Conservation (phyloP, 2,329 filamentous ascomycete genomes). For the Bipolaris gigantea region DNA sequence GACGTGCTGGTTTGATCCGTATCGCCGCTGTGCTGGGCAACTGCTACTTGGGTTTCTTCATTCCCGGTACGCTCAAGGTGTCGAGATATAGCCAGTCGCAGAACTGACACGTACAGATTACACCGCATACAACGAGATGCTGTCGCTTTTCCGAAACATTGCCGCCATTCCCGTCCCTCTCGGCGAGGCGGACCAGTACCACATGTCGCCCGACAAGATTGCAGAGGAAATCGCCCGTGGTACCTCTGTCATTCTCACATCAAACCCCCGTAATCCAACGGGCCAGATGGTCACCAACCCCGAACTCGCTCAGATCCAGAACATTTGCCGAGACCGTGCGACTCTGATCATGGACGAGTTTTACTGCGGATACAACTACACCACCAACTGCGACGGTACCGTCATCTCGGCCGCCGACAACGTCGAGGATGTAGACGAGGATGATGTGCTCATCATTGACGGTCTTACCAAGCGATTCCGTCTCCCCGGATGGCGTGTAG, state of each 20-base stretch:
- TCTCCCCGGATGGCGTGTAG: conserved; percentile 92
- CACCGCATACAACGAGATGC: conserved; percentile 97
- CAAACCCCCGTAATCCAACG: conserved; percentile 93
- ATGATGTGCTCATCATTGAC: conserved; percentile 90
- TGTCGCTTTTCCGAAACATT: conserved; percentile 85
- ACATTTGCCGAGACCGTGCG: conserved; percentile 85
- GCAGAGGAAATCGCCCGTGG: conserved; percentile 86
- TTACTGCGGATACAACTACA: conserved; percentile 76
- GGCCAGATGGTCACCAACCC: conserved; percentile 84
- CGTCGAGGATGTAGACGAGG: conserved; percentile 77
- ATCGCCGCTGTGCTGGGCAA: conserved; percentile 94
- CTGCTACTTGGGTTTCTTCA: conserved; percentile 90
- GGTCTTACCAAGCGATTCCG: conserved; percentile 96
- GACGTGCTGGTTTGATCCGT: conserved; percentile 86
- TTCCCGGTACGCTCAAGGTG: conserved; percentile 54
- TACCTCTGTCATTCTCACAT: conserved; percentile 79
- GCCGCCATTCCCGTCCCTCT: conserved; percentile 62
- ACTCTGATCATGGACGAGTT: conserved; percentile 93
- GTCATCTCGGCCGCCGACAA: conserved; percentile 90
- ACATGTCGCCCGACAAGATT: conserved; percentile 91
- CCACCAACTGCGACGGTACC: conserved; percentile 82
- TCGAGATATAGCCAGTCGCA: too few relatives aligned
- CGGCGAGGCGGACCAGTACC: conserved; percentile 82
- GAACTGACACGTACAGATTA: conserved; percentile 60
- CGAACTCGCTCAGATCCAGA: conserved; percentile 86